These are phyloP conservation scores for Fusarium austroafricanum DNA, from an alignment of 2,329 filamentous ascomycete genomes.

Conservation along the genomic window DNA sequence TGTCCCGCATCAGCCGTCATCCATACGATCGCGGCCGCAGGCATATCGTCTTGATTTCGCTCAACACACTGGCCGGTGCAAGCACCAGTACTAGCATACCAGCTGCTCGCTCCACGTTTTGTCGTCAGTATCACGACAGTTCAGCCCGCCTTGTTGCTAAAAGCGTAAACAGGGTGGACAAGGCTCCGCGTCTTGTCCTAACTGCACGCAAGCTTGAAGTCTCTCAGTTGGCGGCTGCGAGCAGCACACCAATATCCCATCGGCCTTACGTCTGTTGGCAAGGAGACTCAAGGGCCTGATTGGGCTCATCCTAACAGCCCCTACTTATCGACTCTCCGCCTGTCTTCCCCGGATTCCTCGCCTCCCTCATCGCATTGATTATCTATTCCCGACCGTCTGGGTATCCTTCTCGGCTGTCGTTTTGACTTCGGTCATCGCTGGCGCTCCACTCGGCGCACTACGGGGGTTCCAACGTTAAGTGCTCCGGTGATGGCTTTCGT, in stretches of 20 bases:
- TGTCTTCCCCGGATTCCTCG: slow-evolving; percentile 39
- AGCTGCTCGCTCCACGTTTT: slow-evolving; percentile 28
- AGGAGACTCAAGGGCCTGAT: slow-evolving; percentile 33
- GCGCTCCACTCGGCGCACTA: slow-evolving; percentile 46
- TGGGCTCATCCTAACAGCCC: slow-evolving; percentile 31
- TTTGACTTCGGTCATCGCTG: slow-evolving; percentile 41
- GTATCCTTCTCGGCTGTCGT: slow-evolving; percentile 37
- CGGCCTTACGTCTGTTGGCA: slow-evolving; percentile 25
- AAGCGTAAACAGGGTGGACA: slow-evolving; percentile 32
- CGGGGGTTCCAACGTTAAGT: slow-evolving; percentile 44
- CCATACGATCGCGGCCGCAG: slow-evolving; percentile 47
- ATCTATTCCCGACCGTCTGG: slow-evolving; percentile 39
- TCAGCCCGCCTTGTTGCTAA: slow-evolving; percentile 30
- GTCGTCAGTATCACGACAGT: slow-evolving; percentile 43
- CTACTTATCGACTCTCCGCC: slow-evolving; percentile 45
- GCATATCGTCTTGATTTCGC: slow-evolving; percentile 41
- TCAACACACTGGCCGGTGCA: slow-evolving; percentile 37
- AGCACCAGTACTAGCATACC: slow-evolving; percentile 23
- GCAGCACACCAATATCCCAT: slow-evolving; percentile 42
- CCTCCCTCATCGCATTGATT: slow-evolving; percentile 39
- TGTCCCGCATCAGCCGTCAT: slow-evolving; percentile 46
- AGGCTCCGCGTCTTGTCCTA: slow-evolving; percentile 35
- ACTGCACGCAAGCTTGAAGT: slow-evolving; percentile 31
- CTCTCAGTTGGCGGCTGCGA: slow-evolving; percentile 30
- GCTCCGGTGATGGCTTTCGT: slow-evolving; percentile 51